Percentiles rank a stretch among this genome's conserved stretches.
Conservation (phyloP, 2,329 filamentous ascomycete genomes). For the Pseudogymnoascus sp. region DNA sequence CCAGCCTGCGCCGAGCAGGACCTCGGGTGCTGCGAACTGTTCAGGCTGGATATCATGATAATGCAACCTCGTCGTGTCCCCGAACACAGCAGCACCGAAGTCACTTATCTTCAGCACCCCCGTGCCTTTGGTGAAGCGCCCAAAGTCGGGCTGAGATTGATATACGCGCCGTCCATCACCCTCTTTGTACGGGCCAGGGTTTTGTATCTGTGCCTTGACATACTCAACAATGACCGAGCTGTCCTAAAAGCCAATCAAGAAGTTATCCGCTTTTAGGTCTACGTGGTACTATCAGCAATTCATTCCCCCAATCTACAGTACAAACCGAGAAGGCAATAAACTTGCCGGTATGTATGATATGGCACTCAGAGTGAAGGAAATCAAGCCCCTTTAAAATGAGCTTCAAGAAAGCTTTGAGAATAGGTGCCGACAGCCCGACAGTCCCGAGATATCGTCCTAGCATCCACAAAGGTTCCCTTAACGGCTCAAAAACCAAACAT, state of each 20-base stretch:
- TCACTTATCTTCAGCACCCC: not conserved
- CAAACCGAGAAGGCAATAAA: not conserved
- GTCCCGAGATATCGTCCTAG: conserved; percentile 4
- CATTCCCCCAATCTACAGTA: not conserved
- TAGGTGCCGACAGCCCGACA: conserved; percentile 12
- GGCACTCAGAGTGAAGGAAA: conserved; percentile 20
- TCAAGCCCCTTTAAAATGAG: conserved; percentile 17
- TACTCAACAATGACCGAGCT: not conserved
- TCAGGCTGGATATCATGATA: not conserved
- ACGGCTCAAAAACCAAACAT: conserved; percentile 18
- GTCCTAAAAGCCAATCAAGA: not conserved
- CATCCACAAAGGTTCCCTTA: conserved; percentile 18
- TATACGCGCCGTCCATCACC: not conserved
- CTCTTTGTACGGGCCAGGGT: not conserved
- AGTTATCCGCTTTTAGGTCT: not conserved
- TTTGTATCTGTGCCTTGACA: not conserved
- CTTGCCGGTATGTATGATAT: conserved; percentile 22
- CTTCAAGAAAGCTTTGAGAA: conserved; percentile 17
- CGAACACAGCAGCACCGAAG: not conserved
- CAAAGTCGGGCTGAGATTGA: not conserved
- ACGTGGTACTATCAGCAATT: not conserved
- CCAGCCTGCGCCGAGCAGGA: not conserved
- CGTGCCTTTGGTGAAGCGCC: not conserved
- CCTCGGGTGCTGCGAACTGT: not conserved
- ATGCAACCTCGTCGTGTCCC: not conserved